These are phyloP conservation scores for Alternaria postmessia DNA, from an alignment of 2,329 filamentous ascomycete species.

Conservation along the genomic window DNA sequence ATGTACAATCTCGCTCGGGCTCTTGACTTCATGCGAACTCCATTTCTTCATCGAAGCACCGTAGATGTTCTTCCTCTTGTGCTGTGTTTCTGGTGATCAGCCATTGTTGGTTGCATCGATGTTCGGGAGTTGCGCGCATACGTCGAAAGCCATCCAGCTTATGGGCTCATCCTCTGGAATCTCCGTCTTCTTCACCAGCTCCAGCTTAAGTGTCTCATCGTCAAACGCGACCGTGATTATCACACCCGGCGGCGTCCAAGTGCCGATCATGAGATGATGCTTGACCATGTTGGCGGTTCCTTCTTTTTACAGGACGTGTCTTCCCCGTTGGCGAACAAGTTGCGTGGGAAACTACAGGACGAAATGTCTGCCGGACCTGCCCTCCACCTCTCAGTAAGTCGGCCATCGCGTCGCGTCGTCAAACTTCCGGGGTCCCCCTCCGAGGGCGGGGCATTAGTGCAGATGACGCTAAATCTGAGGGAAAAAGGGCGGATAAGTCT, in stretches of 20 bases:
- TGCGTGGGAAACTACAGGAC: neutral
- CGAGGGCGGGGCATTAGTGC: slow-evolving; percentile 35
- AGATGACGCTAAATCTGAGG: slow-evolving; percentile 9
- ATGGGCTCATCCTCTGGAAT: slow-evolving; percentile 87
- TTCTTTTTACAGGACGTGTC: neutral
- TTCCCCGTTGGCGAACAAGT: neutral
- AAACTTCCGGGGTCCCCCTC: slow-evolving; percentile 20
- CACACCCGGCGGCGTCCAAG: slow-evolving; percentile 87
- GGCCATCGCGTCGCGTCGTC: slow-evolving; percentile 21
- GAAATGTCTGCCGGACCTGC: neutral
- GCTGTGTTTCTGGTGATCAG: slow-evolving; percentile 58
- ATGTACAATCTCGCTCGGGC: slow-evolving; percentile 78
- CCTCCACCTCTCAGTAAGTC: slow-evolving; percentile 7
- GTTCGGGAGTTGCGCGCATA: slow-evolving; percentile 54
- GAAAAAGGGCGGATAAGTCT: slow-evolving; percentile 36
- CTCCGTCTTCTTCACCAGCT: slow-evolving; percentile 79
- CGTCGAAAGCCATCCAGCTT: slow-evolving; percentile 92
- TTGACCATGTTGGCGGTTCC: slow-evolving; percentile 64
- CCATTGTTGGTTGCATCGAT: slow-evolving; percentile 10
- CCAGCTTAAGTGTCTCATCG: slow-evolving; percentile 77
- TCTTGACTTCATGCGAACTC: slow-evolving; percentile 80
- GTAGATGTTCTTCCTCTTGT: slow-evolving; percentile 84
- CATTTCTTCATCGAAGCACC: slow-evolving; percentile 94
- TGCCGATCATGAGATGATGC: slow-evolving; percentile 91
- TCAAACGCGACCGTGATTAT: slow-evolving; percentile 92